Evolutionary conservation across 495 filamentous ascomycete species (phyloP).

Genomic region (Xylaria sp.): DNA sequence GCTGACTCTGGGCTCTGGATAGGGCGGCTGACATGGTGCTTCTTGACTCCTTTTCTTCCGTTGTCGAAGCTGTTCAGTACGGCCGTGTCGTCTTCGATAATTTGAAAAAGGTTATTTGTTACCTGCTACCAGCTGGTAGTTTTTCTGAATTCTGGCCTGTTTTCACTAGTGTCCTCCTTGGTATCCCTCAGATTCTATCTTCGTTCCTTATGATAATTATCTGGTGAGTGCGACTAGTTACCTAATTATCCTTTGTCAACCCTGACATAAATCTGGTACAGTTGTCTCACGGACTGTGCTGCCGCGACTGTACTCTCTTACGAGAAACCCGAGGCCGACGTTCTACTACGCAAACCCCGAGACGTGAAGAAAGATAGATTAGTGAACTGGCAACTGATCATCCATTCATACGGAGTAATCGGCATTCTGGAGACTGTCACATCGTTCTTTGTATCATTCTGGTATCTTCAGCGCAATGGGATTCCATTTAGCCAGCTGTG

Average conservation of each 20-base stretch:
- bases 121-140: constrained; percentile 71
- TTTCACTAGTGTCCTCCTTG: constrained; percentile 70
- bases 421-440: constrained; percentile 65
- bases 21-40: constrained; percentile 72
- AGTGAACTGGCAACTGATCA: constrained; percentile 68
- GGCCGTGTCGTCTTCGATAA: constrained; percentile 75
- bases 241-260: constrained; percentile 3
- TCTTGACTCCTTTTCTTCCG: constrained; percentile 68
- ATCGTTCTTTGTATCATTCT: constrained; percentile 71
- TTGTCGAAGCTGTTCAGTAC: constrained; percentile 73
- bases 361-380: constrained; percentile 66
- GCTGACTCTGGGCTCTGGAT: neutral
- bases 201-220: constrained; percentile 76
- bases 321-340: constrained; percentile 74
- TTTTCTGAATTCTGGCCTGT: constrained; percentile 79
- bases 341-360: constrained; percentile 65
- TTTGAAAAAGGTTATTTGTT: constrained; percentile 74
- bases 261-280: constrained; percentile 29
- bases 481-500: constrained; percentile 63
- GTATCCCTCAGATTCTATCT: constrained; percentile 70
- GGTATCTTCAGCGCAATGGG: constrained; percentile 65
- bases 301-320: constrained; percentile 72
- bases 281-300: constrained; percentile 73
- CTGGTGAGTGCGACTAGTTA: constrained; percentile 38
- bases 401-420: constrained; percentile 69